A percentile compares a stretch with the other conserved stretches of the same genome.
phyloP scores from a whole-genome alignment of 139 green algal genomes.

The Chlorella sp. region DNA sequence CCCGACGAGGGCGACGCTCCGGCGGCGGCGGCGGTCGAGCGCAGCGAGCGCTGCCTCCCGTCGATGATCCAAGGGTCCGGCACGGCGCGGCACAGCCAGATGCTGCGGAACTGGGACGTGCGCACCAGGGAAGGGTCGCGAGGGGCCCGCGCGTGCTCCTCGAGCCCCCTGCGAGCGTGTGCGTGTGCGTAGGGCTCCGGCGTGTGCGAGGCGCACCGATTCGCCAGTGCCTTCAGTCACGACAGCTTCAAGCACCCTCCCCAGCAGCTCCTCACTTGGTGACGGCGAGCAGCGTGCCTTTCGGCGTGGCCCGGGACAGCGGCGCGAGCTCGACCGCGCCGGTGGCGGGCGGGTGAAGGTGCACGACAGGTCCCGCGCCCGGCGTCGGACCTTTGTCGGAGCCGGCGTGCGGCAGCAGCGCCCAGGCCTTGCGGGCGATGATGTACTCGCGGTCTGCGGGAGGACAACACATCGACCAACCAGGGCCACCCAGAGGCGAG shows the following conservation, averaged over 20 bases:
- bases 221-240: no score
- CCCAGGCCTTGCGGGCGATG: conserved; percentile 7
- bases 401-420: no score
- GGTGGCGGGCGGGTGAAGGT: no score
- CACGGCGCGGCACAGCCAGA: not conserved
- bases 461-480: not conserved
- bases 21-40: no score
- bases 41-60: no score
- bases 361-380: no score
- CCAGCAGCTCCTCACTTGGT: no score
- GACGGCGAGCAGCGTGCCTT: not conserved
- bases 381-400: no score
- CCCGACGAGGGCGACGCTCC: no score
- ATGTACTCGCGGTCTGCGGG: conserved; percentile 8
- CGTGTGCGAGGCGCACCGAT: no score
- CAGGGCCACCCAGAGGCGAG: not conserved
- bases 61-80: not conserved
- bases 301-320: not conserved
- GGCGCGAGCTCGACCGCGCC: not conserved
- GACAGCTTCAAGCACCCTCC: no score
- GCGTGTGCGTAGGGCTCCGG: no score
- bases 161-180: conserved; percentile 3
- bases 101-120: not conserved
- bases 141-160: not conserved
- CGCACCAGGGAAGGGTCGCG: not conserved